Evolutionary conservation across 176 grass and related monocot species (phyloP), one percentile per base, ranked within the genome.

Genomic region (Oryza glaberrima): DNA sequence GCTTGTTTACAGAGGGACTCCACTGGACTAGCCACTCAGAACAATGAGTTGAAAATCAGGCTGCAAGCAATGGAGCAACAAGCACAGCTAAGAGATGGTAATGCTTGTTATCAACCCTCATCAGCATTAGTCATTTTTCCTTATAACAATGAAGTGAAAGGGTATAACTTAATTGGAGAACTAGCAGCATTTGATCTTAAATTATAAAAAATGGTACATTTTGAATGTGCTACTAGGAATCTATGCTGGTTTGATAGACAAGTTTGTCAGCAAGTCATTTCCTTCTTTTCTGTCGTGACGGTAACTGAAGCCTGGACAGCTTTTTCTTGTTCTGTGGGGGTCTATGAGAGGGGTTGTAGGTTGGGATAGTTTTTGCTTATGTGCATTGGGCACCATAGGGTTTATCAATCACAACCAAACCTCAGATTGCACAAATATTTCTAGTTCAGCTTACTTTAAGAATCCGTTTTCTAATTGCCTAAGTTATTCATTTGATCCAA

Each of bases 41-140:
- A 97, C 79, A 94, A 93, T 72, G 95, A 97, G 70, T 36, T 97
- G 78, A 97, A 94, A 85, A 94, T 94, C 64, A 94, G 95, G 64
- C 85, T 97, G 72, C 95, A 94, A 89, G 88, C 88, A 73, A 97
- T 97, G 95, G 92, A 97, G 84, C 95, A 97, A 71, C 95, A 97
- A 76, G 92, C 95, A 65, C 95, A 94, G 46, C 86, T 97, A 34
- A 94, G 93, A 91, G 95, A 97, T 88, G 95, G 95, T 97, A 97
- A 97, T 81, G 82, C 65, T 87, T 80, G 23, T 65, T 86, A 34
- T 63, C 16, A 49, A 49, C 35, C 19, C 54, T 80, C 14, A 7
- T 17, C 7, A 51, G 38, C 16, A 17, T 75, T 61, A 4, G 17
- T 70, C 17, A 43, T 47, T 64, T 79, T 13, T 75, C 19, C 2